phyloP scores from a whole-genome alignment of 352 stramenopile species.

The Phytophthora fragariae region DNA sequence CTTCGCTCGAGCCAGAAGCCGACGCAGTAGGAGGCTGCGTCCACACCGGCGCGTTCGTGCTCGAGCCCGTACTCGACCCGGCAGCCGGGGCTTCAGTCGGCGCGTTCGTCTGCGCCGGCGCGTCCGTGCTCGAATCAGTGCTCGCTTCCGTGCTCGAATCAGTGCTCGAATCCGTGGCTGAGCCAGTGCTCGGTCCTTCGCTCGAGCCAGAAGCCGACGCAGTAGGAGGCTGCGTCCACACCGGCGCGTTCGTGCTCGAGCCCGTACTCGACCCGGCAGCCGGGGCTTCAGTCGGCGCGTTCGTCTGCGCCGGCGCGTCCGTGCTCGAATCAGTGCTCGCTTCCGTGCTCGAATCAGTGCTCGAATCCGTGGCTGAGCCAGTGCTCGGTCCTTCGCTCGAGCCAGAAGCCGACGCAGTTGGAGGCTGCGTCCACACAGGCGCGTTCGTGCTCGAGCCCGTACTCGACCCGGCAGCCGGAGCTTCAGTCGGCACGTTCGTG shows the following conservation, averaged over 20 bases:
- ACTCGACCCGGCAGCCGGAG: slow-evolving; percentile 2
- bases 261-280: no score
- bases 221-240: slow-evolving; percentile 6
- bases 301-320: no score
- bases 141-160: no score
- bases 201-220: slow-evolving; percentile 3
- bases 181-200: neutral
- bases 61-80: neutral
- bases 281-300: no score
- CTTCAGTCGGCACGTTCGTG: slow-evolving; percentile 11
- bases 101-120: neutral
- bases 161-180: neutral
- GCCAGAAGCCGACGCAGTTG: no score
- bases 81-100: neutral
- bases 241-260: slow-evolving; percentile 4
- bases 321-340: no score
- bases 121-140: no score
- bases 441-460: neutral
- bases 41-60: neutral
- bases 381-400: neutral
- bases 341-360: no score
- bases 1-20: neutral
- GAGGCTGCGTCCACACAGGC: no score
- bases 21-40: neutral
- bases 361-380: neutral